phyloP scores from a whole-genome alignment of 202 grass and related monocot genomes.

The Bolboschoenoplectus hybrid region DNA sequence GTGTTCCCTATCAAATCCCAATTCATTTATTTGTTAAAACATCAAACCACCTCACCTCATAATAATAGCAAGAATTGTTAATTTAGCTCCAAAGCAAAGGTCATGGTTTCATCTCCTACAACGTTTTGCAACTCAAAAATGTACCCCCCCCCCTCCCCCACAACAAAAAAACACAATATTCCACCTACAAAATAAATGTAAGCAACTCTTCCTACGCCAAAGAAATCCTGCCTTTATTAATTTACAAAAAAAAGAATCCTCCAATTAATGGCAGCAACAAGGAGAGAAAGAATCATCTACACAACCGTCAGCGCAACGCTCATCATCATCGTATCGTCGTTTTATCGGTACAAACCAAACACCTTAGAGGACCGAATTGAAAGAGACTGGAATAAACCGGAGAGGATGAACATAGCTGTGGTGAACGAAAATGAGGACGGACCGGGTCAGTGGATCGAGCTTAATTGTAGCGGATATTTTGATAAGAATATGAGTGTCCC shows the following conservation, averaged over 20 bases:
- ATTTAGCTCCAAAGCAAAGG: constrained; percentile 36
- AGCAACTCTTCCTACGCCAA: not conserved
- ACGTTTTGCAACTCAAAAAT: constrained; percentile 22
- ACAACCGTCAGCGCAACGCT: not conserved
- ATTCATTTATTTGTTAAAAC: not conserved
- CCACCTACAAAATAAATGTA: not conserved
- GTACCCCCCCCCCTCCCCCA: not conserved
- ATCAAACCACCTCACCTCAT: not conserved
- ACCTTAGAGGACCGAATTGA: not conserved
- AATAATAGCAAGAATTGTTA: constrained; percentile 29
- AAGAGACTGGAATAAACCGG: not conserved
- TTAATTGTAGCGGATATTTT: not conserved
- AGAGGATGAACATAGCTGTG: constrained; percentile 16
- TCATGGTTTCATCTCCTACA: not conserved
- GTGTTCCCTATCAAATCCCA: not conserved
- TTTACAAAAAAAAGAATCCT: not conserved
- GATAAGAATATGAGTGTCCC: not conserved
- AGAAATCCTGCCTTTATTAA: not conserved
- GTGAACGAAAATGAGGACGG: not conserved
- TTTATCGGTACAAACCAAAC: constrained; percentile 18
- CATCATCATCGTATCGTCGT: constrained; percentile 21
- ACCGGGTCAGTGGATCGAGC: constrained; percentile 28
- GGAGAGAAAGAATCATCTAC: constrained; percentile 13
- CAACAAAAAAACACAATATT: not conserved
- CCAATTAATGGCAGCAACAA: constrained; percentile 26